Base-by-base conservation (phyloP, 148 eudicot species). In the Arctostaphylos glauca region DNA sequence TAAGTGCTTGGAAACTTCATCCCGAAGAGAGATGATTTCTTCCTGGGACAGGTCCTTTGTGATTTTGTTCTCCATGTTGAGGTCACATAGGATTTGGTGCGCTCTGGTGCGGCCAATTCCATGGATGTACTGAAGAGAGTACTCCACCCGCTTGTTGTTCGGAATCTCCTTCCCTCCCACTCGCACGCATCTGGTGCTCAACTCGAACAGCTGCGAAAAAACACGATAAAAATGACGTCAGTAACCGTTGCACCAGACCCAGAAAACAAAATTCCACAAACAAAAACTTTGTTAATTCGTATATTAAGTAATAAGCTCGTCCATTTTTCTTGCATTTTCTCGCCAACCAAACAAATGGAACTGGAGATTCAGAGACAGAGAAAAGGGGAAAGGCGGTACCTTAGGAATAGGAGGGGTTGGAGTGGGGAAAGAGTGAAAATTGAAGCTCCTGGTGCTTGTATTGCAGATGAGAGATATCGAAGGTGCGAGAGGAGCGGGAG, bases 111-210 rank as follows among this genome's bases (percentile, higher is more conserved):
- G 87, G 21, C 94, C 94, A 50, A 92, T 90, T 8, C 92, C 94
- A 60, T 90, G 90, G 81, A 92, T 87, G 72, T 92, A 89, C 54
- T 90, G 94, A 5, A 90, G 85, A 55, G 94, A 92, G 79, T 79
- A 92, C 76, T 90, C 90, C 12, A 89, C 83, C 77, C 91, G 86
- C 74, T 90, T 90, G 86, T 87, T 89, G 78, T 90, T 87, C 0
- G 93, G 93, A 53, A 92, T 87, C 85, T 90, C 92, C 44, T 87
- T 90, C 2, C 92, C 92, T 5, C 92, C 94, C 49, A 92, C 88
- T 82, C 94, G 91, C 52, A 84, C 94, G 79, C 92, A 89, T 76
- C 84, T 90, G 58, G 90, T 89, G 80, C 79, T 88, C 80, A 90
- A 68, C 43, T 82, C 86, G 9, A 83, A 84, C 25, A 70, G 58